phyloP scores from a whole-genome alignment of 352 stramenopile genomes.

The Globisporangium rhizosaccharum region DNA sequence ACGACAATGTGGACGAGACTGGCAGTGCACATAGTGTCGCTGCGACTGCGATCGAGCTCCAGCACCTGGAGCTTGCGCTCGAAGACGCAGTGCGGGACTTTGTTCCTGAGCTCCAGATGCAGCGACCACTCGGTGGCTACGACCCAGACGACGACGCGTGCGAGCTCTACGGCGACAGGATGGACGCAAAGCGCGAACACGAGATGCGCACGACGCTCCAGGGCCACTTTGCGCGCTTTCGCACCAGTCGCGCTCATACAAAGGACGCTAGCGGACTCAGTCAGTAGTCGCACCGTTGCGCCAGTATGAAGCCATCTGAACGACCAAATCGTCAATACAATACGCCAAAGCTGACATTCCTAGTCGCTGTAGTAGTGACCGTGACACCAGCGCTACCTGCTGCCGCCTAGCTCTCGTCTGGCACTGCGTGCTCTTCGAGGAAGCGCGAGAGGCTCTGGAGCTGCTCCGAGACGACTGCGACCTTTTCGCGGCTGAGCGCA shows the following conservation, averaged over 20 bases:
- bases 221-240: constrained; percentile 57
- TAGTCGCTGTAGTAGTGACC: no score
- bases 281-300: background rate
- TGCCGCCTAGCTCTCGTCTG: constrained; percentile 40
- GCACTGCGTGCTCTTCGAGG: constrained; percentile 67
- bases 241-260: background rate
- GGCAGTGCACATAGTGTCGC: constrained; percentile 1
- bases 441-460: constrained; percentile 71
- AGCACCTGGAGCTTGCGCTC: constrained; percentile 23
- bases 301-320: background rate
- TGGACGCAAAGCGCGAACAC: constrained; percentile 30
- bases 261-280: background rate
- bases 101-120: constrained; percentile 25
- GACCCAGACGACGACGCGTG: constrained; percentile 15
- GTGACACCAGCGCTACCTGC: background rate
- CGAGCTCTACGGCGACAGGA: constrained; percentile 9
- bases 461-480: constrained; percentile 74
- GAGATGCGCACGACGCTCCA: constrained; percentile 38
- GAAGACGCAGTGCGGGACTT: constrained; percentile 34
- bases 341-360: background rate
- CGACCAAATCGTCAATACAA: background rate
- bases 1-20: background rate
- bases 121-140: background rate
- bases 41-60: constrained; percentile 4
- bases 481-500: constrained; percentile 69